These are phyloP conservation scores for Penicillium coprophilum DNA, from an alignment of 495 filamentous ascomycete genomes.

Conservation along the genomic window DNA sequence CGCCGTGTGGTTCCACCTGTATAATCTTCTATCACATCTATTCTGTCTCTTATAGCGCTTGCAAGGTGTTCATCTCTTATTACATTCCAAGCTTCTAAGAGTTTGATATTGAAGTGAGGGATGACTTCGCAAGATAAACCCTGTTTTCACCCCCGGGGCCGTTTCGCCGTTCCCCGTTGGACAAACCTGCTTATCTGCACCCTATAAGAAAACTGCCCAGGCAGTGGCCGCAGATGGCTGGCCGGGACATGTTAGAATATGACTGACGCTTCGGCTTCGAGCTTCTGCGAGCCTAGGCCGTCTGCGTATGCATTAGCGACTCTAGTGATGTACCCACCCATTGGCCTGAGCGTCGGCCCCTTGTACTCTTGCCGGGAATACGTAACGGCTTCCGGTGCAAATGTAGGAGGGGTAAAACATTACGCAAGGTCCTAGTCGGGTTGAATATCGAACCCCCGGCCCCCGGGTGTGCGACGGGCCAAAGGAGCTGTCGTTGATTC, in stretches of 20 bases:
- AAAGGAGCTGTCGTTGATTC: conserved; percentile 16
- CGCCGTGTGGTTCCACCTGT: conserved; percentile 9
- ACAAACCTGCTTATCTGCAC: conserved; percentile 18
- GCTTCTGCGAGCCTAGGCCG: not conserved
- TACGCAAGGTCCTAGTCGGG: conserved; percentile 12
- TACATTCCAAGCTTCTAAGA: not conserved
- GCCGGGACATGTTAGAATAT: not conserved
- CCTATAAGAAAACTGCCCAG: conserved; percentile 1
- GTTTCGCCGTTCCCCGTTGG: not conserved
- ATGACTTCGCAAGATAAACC: not conserved
- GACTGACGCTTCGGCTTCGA: not conserved
- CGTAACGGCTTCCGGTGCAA: conserved; percentile 6
- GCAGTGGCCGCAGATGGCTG: not conserved
- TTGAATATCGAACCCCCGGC: conserved; percentile 19
- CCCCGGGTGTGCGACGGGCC: conserved; percentile 20
- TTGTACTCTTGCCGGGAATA: not conserved
- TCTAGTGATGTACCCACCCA: conserved; percentile 15
- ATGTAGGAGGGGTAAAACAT: not conserved
- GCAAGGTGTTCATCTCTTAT: not conserved
- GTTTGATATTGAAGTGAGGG: not conserved
- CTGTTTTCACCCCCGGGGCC: not conserved
- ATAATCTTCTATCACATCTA: not conserved
- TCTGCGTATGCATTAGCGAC: not conserved
- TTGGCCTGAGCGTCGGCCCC: conserved; percentile 25
- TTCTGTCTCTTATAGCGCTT: not conserved